Conservation (phyloP, 768 basidiomycete genomes). For the Phanerochaete carnosa region DNA sequence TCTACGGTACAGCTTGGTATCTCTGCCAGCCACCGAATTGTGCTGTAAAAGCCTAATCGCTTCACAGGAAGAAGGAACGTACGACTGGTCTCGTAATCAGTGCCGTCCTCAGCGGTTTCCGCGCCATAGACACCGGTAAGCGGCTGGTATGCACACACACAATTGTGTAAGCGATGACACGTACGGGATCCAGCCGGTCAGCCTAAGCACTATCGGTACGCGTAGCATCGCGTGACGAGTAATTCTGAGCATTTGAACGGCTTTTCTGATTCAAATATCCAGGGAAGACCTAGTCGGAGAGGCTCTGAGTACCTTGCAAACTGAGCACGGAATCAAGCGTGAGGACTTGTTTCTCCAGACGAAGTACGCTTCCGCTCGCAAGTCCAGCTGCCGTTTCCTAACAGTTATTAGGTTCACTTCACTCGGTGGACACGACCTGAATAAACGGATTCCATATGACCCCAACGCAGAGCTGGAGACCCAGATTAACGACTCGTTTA, state of each 20-base stretch:
- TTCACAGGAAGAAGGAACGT: conserved; percentile 68
- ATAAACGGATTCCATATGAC: conserved; percentile 74
- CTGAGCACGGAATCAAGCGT: conserved; percentile 57
- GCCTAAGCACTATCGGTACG: conserved; percentile 68
- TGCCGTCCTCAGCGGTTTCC: conserved; percentile 74
- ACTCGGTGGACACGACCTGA: conserved; percentile 65
- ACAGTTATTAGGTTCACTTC: conserved; percentile 60
- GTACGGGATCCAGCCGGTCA: conserved; percentile 49
- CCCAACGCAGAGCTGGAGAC: conserved; percentile 44
- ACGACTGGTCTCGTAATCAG: conserved; percentile 65
- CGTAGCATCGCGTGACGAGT: background rate
- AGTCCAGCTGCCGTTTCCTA: background rate
- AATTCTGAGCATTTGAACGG: background rate
- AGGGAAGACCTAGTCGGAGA: conserved; percentile 82
- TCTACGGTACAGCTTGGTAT: conserved; percentile 15
- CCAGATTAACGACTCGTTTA: conserved; percentile 63
- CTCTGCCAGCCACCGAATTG: background rate
- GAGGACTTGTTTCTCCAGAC: conserved; percentile 78
- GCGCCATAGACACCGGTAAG: conserved; percentile 80
- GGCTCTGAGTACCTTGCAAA: conserved; percentile 55
- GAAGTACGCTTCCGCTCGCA: conserved; percentile 44
- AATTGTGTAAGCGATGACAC: background rate
- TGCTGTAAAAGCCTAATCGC: background rate
- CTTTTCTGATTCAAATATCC: conserved; percentile 7
- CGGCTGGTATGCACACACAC: conserved; percentile 5